These are phyloP conservation scores for Triangularia setosa DNA, from an alignment of 2,329 filamentous ascomycete species.

Conservation along the genomic window DNA sequence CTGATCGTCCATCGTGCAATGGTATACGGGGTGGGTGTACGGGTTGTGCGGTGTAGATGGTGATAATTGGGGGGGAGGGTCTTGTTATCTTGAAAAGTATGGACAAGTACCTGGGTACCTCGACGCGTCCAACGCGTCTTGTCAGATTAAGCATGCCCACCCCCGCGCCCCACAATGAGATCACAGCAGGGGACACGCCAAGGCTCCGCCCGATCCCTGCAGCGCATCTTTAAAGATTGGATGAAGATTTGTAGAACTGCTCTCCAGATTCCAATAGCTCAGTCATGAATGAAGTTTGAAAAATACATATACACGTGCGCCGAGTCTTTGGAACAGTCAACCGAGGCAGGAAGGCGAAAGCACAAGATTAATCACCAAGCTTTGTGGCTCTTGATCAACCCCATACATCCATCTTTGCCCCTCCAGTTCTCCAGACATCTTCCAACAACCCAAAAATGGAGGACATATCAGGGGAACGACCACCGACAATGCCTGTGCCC, in stretches of 20 bases:
- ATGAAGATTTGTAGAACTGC: background rate
- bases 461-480: background rate
- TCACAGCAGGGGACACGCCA: background rate
- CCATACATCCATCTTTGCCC: too few relatives aligned
- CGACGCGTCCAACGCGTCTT: slow-evolving; percentile 15
- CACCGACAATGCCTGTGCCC: background rate
- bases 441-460: background rate
- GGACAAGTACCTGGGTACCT: background rate
- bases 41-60: background rate
- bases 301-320: too few relatives aligned
- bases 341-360: too few relatives aligned
- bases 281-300: too few relatives aligned
- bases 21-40: too few relatives aligned
- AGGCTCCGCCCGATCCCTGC: background rate
- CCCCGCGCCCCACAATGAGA: slow-evolving; percentile 2
- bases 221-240: background rate
- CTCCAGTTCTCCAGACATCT: too few relatives aligned
- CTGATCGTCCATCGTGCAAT: slow-evolving; percentile 43
- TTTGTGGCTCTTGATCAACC: too few relatives aligned
- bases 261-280: background rate
- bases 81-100: background rate
- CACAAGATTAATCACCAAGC: too few relatives aligned
- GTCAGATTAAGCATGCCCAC: background rate
- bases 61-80: background rate
- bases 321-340: too few relatives aligned